Base-by-base conservation (phyloP, 2,329 filamentous ascomycete genomes). In the Penicillium brasilianum region DNA sequence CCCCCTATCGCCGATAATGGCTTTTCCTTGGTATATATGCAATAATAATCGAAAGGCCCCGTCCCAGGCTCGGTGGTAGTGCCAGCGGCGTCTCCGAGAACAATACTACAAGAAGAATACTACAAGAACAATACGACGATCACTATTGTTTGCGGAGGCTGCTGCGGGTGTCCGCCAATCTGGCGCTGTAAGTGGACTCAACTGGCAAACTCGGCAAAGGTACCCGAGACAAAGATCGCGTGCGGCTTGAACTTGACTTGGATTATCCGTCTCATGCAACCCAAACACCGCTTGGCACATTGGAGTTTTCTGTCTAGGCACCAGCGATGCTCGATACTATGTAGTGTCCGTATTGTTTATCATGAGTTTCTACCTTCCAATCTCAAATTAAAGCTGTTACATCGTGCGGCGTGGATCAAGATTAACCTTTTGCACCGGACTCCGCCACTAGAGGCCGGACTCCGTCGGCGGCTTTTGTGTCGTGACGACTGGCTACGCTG, bases 71-170 rank as follows among this genome's bases (percentile, higher is more conserved):
- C 25, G 25, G 25, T 3, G 3, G 6, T 28, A 28, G 25, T 28
- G 10, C 16, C 18, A 2, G 8, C 25, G n/a, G 4, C 43, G 25
- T 8, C 14, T 34, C 55, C 48, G 59, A 57, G 55, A 66, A 64
- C 55, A 60, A 62, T 61, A 51, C 18, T 49, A 55, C 54, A 30
- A n/a, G n/a, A n/a, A n/a, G n/a, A n/a, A n/a, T n/a, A n/a, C n/a
- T n/a, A 28, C 25, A 44, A 58, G 49, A 49, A 63, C 62, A 61
- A 61, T 44, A 44, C 53, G 22, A 55, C 28, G 43, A 9, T 8
- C 25, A 25, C 13, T 25, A 56, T 56, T 65, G 59, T 65, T 65
- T 66, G 62, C 65, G 56, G 64, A 53, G 41, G 37, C 39, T 50
- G 8, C 57, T 50, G 57, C 58, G 58, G 63, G 18, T 43, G 54